Conservation (phyloP, 1,139 yeast species). For the Starmera stellimalicola region DNA sequence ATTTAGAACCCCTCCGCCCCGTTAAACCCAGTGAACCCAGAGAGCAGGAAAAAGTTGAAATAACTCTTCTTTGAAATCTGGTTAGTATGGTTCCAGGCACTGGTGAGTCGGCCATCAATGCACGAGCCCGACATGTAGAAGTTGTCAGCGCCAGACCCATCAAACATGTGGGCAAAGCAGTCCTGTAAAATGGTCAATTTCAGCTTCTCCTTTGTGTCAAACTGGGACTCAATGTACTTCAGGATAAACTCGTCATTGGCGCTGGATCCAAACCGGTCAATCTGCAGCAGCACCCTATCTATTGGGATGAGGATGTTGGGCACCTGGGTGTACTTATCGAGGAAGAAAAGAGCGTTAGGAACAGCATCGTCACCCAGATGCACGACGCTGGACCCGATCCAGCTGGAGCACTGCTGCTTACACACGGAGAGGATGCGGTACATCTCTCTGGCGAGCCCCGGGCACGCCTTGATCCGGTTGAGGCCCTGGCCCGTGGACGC, state of each 20-base stretch:
- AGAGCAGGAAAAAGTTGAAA: conserved; percentile 49
- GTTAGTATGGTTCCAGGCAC: conserved; percentile 77
- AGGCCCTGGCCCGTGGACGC: conserved; percentile 75
- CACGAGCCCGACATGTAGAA: conserved; percentile 74
- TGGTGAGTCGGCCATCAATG: conserved; percentile 67
- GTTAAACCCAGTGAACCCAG: conserved; percentile 73
- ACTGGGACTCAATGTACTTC: conserved; percentile 45
- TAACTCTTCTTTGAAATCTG: conserved; percentile 53
- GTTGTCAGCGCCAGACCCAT: conserved; percentile 71
- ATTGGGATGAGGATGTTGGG: conserved; percentile 66
- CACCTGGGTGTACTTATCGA: conserved; percentile 68
- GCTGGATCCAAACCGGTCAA: conserved; percentile 41
- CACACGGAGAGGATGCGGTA: conserved; percentile 52
- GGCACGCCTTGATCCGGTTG: conserved; percentile 63
- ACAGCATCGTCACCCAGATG: conserved; percentile 74
- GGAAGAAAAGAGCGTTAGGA: conserved; percentile 65
- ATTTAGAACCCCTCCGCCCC: conserved; percentile 44
- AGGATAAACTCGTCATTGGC: conserved; percentile 35
- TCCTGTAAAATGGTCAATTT: conserved; percentile 48
- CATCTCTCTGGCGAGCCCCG: conserved; percentile 57
- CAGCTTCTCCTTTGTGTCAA: conserved; percentile 41
- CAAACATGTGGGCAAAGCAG: conserved; percentile 68
- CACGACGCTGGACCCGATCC: conserved; percentile 73
- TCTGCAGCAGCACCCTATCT: conserved; percentile 41
- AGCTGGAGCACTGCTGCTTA: conserved; percentile 47